A percentile compares a stretch with the other conserved stretches of the same genome.
phyloP scores from a whole-genome alignment of 2,329 filamentous ascomycete genomes.

The Daldinia sp. region DNA sequence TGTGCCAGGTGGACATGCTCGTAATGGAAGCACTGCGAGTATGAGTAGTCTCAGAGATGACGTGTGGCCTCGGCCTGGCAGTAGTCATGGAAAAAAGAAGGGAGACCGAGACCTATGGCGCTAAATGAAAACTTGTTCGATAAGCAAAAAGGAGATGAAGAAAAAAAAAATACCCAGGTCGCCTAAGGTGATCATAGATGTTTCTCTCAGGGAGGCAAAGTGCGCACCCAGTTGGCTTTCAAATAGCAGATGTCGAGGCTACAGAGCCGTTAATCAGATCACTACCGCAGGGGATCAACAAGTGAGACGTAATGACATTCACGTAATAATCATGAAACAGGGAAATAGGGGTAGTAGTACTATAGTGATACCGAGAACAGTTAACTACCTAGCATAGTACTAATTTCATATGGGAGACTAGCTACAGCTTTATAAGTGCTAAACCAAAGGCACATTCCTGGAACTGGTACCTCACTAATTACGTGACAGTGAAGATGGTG shows the following conservation, averaged over 20 bases:
- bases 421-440: background rate
- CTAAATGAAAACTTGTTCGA: conserved; percentile 36
- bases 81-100: conserved; percentile 57
- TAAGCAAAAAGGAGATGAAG: background rate
- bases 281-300: background rate
- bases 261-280: background rate
- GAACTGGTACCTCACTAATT: background rate
- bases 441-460: background rate
- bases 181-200: background rate
- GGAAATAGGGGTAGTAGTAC: background rate
- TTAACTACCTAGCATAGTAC: background rate
- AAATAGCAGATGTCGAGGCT: background rate
- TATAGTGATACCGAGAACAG: conserved; percentile 2
- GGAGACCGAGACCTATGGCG: conserved; percentile 60
- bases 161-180: background rate
- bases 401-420: background rate
- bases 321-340: background rate
- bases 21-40: conserved; percentile 43
- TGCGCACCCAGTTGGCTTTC: background rate
- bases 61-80: conserved; percentile 59
- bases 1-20: conserved; percentile 56
- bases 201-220: background rate
- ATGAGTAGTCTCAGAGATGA: conserved; percentile 48
- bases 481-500: background rate
- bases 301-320: background rate